These are phyloP conservation scores for Boletus patriciae DNA, from an alignment of 768 basidiomycete species.

Conservation along the genomic window DNA sequence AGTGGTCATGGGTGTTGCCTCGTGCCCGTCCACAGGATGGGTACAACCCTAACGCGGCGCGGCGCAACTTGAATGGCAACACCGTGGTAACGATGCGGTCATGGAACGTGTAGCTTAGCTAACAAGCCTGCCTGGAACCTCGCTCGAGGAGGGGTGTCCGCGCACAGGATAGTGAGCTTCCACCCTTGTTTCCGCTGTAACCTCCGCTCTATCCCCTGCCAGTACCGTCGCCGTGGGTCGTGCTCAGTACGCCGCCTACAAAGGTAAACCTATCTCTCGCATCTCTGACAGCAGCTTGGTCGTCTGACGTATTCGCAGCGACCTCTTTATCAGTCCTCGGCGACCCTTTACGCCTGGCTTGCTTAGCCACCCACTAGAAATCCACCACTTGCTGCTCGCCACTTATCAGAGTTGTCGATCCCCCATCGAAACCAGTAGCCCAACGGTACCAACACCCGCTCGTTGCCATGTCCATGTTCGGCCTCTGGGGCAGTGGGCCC, in stretches of 20 bases:
- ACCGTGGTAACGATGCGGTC: slow-evolving; percentile 3
- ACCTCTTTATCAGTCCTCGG: neutral
- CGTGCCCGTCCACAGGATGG: slow-evolving; percentile 1
- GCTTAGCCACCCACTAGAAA: neutral
- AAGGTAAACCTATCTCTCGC: neutral
- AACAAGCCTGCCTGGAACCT: slow-evolving; percentile 13
- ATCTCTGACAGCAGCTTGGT: neutral
- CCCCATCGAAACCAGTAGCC: neutral
- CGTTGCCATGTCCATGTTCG: neutral
- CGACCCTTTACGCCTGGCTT: neutral
- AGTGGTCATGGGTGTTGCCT: slow-evolving; percentile 1
- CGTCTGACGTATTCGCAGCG: neutral
- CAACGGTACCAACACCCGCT: neutral
- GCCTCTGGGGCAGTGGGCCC: slow-evolving; percentile 10
- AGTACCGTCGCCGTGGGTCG: neutral
- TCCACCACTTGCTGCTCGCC: neutral
- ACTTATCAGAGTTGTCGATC: neutral
- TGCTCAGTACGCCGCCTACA: neutral
- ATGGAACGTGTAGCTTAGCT: slow-evolving; percentile 19
- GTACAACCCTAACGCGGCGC: neutral
- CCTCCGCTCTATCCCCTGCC: neutral
- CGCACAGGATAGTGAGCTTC: neutral
- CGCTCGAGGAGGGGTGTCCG: neutral
- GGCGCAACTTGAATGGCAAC: neutral
- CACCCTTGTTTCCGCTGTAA: no score